Evolutionary conservation across 495 filamentous ascomycete species (phyloP).

Genomic region (Achaetomiella virescens): DNA sequence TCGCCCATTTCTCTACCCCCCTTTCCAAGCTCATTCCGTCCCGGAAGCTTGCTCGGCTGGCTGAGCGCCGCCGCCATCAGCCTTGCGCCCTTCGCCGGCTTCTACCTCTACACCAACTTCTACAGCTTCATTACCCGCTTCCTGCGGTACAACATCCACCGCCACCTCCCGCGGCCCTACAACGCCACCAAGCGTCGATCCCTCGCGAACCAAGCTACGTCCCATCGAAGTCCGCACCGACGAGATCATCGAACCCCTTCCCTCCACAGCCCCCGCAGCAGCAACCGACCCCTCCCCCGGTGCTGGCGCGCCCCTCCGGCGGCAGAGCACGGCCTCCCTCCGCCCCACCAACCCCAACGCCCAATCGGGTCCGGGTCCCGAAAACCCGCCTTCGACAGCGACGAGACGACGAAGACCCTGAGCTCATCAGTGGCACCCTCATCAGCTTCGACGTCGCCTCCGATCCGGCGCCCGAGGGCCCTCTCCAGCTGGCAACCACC

Average conservation of each 20-base stretch:
- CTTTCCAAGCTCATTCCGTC: constrained; percentile 21
- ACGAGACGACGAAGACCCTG: constrained; percentile 50
- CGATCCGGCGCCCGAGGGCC: constrained; percentile 33
- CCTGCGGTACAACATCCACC: constrained; percentile 14
- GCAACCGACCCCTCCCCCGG: not conserved
- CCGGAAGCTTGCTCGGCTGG: constrained; percentile 26
- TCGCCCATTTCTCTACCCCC: constrained; percentile 42
- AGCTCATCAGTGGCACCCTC: constrained; percentile 43
- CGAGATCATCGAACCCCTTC: not conserved
- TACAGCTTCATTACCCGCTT: constrained; percentile 4
- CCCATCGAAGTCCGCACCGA: not conserved
- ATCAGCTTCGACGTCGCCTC: constrained; percentile 54
- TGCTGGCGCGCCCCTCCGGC: constrained; percentile 19
- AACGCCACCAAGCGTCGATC: constrained; percentile 10
- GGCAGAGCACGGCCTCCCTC: constrained; percentile 23
- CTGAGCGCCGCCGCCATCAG: constrained; percentile 23
- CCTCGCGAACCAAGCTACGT: not conserved
- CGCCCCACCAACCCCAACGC: not conserved
- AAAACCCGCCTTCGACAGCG: constrained; percentile 34
- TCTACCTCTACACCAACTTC: constrained; percentile 21
- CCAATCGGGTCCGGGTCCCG: not conserved
- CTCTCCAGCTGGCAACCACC: not conserved
- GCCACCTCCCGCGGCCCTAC: constrained; percentile 13
- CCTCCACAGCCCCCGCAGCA: not conserved
- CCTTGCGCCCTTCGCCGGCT: constrained; percentile 32